A percentile compares a stretch with the other conserved stretches of the same genome.
These are phyloP conservation scores for Nitzschia putrida DNA, from an alignment of 108 stramenopile genomes.

Conservation along the genomic window DNA sequence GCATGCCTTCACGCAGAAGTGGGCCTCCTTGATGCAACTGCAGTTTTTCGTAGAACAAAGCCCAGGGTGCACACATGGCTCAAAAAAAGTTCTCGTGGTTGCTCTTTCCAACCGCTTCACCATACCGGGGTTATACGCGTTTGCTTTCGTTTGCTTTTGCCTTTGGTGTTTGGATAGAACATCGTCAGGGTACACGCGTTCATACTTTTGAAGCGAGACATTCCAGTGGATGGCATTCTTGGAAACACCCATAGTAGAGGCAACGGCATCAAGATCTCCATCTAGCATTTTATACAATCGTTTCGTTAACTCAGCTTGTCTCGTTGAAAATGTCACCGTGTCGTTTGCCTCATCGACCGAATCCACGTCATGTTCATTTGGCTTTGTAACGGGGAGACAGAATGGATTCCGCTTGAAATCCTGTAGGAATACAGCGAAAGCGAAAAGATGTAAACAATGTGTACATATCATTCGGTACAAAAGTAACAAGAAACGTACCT, in stretches of 20 bases:
- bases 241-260: conserved; percentile 30
- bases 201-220: conserved; percentile 1
- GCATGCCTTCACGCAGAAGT: conserved; percentile 82
- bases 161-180: conserved; percentile 8
- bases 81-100: conserved; percentile 50
- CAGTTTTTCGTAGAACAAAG: conserved; percentile 69
- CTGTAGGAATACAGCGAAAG: neutral
- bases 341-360: too few species aligned
- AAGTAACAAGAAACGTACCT: conserved; percentile 16
- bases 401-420: neutral
- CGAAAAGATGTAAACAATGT: neutral
- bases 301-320: conserved; percentile 6
- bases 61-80: conserved; percentile 71
- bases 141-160: conserved; percentile 33
- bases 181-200: neutral
- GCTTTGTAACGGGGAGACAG: conserved; percentile 7
- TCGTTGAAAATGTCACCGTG: neutral
- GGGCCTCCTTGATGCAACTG: conserved; percentile 59
- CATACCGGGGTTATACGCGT: conserved; percentile 51
- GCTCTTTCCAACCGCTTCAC: conserved; percentile 41
- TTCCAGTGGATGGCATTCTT: conserved; percentile 1
- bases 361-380: neutral
- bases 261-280: conserved; percentile 49
- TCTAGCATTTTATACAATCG: conserved; percentile 46
- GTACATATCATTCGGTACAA: neutral